Evolutionary conservation across 2,329 filamentous ascomycete genomes (phyloP).

Genomic region (Penicillium sp.): DNA sequence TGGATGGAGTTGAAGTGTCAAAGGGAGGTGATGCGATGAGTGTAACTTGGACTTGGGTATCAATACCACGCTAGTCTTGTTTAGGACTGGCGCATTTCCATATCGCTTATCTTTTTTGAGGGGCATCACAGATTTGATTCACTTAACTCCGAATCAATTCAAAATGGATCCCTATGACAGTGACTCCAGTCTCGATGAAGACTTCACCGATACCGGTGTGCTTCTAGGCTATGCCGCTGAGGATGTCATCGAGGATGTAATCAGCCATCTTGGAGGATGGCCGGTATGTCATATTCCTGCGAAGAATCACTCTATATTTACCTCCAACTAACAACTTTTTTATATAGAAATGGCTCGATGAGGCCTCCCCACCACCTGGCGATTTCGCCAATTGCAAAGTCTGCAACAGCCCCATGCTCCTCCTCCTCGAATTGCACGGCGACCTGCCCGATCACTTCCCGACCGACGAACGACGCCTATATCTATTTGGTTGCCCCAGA

Average conservation of each 20-base stretch:
- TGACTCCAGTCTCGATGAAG: slow-evolving; percentile 68
- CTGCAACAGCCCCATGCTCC: slow-evolving; percentile 78
- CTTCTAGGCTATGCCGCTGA: slow-evolving; percentile 85
- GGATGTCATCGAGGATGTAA: slow-evolving; percentile 74
- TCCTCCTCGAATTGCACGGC: slow-evolving; percentile 87
- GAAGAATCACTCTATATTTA: neutral
- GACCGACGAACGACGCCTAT: slow-evolving; percentile 81
- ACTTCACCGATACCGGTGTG: slow-evolving; percentile 68
- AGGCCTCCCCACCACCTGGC: slow-evolving; percentile 68
- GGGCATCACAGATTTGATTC: slow-evolving; percentile 14
- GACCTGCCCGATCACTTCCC: slow-evolving; percentile 85
- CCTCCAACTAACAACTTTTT: slow-evolving; percentile 16
- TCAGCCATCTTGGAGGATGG: slow-evolving; percentile 83
- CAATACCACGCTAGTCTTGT: neutral
- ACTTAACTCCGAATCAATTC: slow-evolving; percentile 6
- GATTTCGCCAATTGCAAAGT: slow-evolving; percentile 79
- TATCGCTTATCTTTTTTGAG: slow-evolving; percentile 31
- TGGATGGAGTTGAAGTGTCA: neutral
- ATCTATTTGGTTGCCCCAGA: slow-evolving; percentile 77
- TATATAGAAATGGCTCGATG: slow-evolving; percentile 76
- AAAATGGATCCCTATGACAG: slow-evolving; percentile 79
- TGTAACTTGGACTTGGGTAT: neutral
- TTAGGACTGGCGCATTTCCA: slow-evolving; percentile 6
- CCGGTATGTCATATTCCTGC: slow-evolving; percentile 62
- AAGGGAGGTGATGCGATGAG: neutral